Evolutionary conservation across 495 filamentous ascomycete species (phyloP).

Genomic region (Ascobolus immersus): DNA sequence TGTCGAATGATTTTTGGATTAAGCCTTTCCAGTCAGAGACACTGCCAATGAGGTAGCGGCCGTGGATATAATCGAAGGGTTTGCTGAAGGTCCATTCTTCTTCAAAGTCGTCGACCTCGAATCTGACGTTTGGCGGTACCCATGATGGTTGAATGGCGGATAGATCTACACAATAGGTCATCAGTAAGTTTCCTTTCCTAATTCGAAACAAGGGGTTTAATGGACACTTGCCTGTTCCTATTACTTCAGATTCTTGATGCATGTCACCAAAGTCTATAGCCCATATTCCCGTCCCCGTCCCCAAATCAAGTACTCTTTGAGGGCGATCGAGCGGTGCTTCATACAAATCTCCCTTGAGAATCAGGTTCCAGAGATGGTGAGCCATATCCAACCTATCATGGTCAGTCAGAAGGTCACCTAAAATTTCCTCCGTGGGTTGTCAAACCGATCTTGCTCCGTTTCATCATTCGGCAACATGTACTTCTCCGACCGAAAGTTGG

Average conservation of each 20-base stretch:
- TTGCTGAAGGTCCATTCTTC: slow-evolving; percentile 23
- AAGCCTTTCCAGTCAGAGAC: slow-evolving; percentile 29
- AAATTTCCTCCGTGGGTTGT: too few relatives aligned
- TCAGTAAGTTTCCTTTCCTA: too few relatives aligned
- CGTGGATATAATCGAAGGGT: slow-evolving; percentile 35
- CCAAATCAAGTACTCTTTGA: slow-evolving; percentile 28
- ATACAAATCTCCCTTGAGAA: slow-evolving; percentile 21
- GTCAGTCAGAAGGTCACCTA: too few relatives aligned
- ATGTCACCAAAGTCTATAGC: not conserved
- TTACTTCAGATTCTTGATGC: too few relatives aligned
- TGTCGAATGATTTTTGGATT: slow-evolving; percentile 7
- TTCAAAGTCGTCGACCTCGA: slow-evolving; percentile 31
- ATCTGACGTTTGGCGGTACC: slow-evolving; percentile 21
- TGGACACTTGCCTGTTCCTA: too few relatives aligned
- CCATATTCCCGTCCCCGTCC: slow-evolving; percentile 28
- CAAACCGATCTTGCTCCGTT: not conserved
- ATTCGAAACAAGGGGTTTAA: too few relatives aligned
- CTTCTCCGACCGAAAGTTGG: not conserved
- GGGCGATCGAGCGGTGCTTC: slow-evolving; percentile 17
- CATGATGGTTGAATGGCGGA: too few relatives aligned
- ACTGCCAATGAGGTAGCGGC: slow-evolving; percentile 28
- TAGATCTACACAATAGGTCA: too few relatives aligned
- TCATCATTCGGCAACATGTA: slow-evolving; percentile 1
- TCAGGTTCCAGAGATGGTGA: slow-evolving; percentile 5
- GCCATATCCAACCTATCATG: slow-evolving; percentile 7